Base-by-base conservation (phyloP, 805 yeast genomes). In the Ogataea allantospora region DNA sequence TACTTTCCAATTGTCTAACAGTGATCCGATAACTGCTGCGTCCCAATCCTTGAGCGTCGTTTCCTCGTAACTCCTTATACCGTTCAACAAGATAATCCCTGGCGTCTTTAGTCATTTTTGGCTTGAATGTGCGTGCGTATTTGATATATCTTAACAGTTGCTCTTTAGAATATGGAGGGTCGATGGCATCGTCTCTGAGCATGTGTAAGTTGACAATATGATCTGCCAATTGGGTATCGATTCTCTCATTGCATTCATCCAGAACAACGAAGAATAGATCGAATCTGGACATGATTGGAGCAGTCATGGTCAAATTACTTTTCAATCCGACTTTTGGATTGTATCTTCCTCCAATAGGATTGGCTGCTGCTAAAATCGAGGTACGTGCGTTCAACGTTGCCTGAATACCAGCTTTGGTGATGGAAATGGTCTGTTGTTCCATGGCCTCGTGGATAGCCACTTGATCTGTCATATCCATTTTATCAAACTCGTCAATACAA, bases 401-500 rank as follows among this genome's bases (percentile, higher is more conserved):
- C 57, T 93, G 97, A 47, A 93, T 93, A 57, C 99, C 99, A 1
- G 99, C 99, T 62, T 93, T 93, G 8, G 99, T 97, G 55, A 93
- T 93, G 11, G 97, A 89, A 50, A 93, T 93, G 0, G 99, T 93
- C 64, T 93, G 99, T 66, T 93, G 99, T 73, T 93, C 99, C 99
- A 93, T 93, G 16, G 98, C 99, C 68, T 93, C 99, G 67, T 93
- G 99, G 67, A 93, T 91, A 3, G 98, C 98, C 38, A 93, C 98
- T 66, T 93, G 98, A 65, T 93, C 98, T 1, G 80, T 65, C 28
- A 89, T 63, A 62, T 91, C 97, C 99, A 93, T 93, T 68, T 93
- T 93, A 60, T 93, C 99, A 54, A 93, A 93, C 67, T 93, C 99
- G 62, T 93, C 99, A 62, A 93, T 93, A 54, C 96, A 95, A 73